A percentile compares a stretch with the other conserved stretches of the same genome.
phyloP scores from a whole-genome alignment of 768 basidiomycete genomes.

The Serendipita sp. region DNA sequence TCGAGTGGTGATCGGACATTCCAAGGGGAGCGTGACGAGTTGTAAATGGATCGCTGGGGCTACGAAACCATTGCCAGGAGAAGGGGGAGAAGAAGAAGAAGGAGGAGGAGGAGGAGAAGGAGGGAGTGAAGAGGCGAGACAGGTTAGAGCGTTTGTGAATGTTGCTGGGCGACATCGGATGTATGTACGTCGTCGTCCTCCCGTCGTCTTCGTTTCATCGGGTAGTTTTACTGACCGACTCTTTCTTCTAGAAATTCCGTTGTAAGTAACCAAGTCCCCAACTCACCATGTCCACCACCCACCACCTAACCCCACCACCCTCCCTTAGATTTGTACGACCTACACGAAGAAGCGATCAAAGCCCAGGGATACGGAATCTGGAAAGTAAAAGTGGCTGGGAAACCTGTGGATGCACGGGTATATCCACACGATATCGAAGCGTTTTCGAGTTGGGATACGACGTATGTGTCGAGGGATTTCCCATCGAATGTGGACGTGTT shows the following conservation, averaged over 20 bases:
- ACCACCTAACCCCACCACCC: not conserved
- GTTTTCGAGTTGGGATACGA: constrained; percentile 51
- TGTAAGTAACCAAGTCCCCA: not conserved
- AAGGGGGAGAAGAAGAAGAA: no score
- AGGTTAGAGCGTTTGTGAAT: constrained; percentile 50
- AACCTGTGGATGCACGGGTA: constrained; percentile 34
- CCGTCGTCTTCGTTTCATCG: not conserved
- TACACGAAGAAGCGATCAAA: constrained; percentile 19
- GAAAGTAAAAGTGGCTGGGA: constrained; percentile 50
- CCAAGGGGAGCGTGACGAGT: constrained; percentile 52
- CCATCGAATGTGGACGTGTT: constrained; percentile 49
- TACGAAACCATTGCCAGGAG: no score
- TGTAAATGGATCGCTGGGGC: constrained; percentile 49
- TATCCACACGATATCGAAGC: constrained; percentile 41
- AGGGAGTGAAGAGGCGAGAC: constrained; percentile 24
- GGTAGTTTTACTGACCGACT: not conserved
- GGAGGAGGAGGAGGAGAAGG: no score
- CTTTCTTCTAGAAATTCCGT: not conserved
- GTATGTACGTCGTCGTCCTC: constrained; percentile 32
- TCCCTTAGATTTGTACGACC: constrained; percentile 4
- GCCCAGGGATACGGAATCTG: constrained; percentile 44
- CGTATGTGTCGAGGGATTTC: constrained; percentile 51
- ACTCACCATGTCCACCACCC: not conserved
- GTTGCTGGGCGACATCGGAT: constrained; percentile 66
- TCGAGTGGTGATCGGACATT: constrained; percentile 61